These are phyloP conservation scores for Knoxia roxburghii DNA, from an alignment of 257 asterid species.

Conservation along the genomic window DNA sequence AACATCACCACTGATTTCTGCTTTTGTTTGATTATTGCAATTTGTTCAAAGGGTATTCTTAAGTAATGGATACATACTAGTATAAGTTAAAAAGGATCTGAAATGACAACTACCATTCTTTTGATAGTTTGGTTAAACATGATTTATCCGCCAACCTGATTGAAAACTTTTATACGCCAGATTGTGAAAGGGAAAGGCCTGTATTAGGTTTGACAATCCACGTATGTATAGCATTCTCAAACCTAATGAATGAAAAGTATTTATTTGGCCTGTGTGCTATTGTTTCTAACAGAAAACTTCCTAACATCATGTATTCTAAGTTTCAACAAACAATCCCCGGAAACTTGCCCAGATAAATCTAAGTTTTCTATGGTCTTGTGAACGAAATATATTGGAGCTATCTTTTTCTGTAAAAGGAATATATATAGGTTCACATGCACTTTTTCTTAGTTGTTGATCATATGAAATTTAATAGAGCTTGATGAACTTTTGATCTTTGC, in stretches of 20 bases:
- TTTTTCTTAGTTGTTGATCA: neutral
- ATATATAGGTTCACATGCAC: constrained; percentile 1
- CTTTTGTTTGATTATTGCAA: neutral
- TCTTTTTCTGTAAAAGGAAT: neutral
- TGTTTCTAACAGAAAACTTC: neutral
- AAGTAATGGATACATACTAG: neutral
- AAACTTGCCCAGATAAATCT: neutral
- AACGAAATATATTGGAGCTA: neutral
- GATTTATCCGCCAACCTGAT: neutral
- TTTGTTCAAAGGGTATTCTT: neutral
- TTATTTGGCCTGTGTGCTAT: neutral
- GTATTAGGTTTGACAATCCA: too few species aligned
- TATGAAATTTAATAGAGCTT: neutral
- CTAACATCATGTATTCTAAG: neutral
- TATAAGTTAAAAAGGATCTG: neutral
- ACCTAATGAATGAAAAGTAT: neutral
- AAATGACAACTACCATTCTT: neutral
- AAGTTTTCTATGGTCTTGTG: neutral
- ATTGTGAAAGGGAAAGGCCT: neutral
- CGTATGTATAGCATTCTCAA: neutral
- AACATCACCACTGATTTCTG: neutral
- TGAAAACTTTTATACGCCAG: neutral
- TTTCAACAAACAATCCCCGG: neutral
- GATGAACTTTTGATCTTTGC: neutral
- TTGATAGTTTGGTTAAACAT: neutral